Percentiles rank a stretch among this genome's conserved stretches.
These are phyloP conservation scores for Neurospora sp. DNA, from an alignment of 495 filamentous ascomycete species.

Conservation along the genomic window DNA sequence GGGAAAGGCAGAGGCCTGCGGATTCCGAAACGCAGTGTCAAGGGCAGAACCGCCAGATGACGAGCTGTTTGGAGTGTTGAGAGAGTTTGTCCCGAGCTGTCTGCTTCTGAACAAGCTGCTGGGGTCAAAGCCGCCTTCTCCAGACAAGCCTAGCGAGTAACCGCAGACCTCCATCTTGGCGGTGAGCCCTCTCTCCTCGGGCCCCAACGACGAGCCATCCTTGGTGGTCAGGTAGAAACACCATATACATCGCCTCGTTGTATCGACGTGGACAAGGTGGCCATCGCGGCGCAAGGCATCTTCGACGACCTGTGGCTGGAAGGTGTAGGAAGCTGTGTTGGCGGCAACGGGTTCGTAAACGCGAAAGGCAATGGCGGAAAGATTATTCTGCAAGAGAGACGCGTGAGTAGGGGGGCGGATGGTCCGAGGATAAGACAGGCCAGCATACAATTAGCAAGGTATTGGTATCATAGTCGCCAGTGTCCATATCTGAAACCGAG, in stretches of 20 bases:
- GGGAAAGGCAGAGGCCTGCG: slow-evolving; percentile 6
- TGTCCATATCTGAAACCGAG: slow-evolving; percentile 37
- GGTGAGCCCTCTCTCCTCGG: slow-evolving; percentile 20
- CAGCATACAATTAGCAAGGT: slow-evolving; percentile 36
- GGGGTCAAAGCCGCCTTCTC: slow-evolving; percentile 38
- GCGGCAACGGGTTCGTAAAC: slow-evolving; percentile 36
- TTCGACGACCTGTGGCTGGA: slow-evolving; percentile 34
- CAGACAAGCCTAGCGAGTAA: slow-evolving; percentile 27
- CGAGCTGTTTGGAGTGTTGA: slow-evolving; percentile 37
- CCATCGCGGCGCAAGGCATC: slow-evolving; percentile 38
- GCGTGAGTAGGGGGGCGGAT: slow-evolving; percentile 7
- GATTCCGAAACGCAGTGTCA: slow-evolving; percentile 27
- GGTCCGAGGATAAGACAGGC: not conserved
- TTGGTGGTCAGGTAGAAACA: slow-evolving; percentile 33
- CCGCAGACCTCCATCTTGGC: slow-evolving; percentile 29
- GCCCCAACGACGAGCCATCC: slow-evolving; percentile 14
- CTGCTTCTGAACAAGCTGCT: slow-evolving; percentile 32
- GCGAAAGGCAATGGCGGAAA: slow-evolving; percentile 33
- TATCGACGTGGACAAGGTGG: slow-evolving; percentile 39
- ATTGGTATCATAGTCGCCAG: slow-evolving; percentile 45
- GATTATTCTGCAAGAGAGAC: slow-evolving; percentile 30
- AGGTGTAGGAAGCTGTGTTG: slow-evolving; percentile 27
- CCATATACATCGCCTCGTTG: slow-evolving; percentile 39
- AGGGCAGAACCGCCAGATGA: slow-evolving; percentile 36
- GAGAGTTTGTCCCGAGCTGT: slow-evolving; percentile 23